Evolutionary conservation across 805 yeast species (phyloP).

Genomic region (Yamadazyma scolyti): DNA sequence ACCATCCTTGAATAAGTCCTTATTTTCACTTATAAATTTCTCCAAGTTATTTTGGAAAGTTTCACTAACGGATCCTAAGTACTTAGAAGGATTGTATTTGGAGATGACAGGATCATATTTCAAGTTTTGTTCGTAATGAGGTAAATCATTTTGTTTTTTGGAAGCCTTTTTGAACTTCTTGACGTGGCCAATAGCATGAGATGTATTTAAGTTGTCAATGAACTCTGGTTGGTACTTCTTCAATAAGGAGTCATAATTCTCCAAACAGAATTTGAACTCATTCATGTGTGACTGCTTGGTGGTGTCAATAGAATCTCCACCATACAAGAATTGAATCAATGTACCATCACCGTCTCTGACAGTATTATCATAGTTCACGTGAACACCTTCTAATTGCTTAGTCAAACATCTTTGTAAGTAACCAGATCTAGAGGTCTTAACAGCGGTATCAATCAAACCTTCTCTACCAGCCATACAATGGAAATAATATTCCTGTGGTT

Average conservation of each 20-base stretch:
- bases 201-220: conserved; percentile 64
- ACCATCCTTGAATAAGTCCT: conserved; percentile 47
- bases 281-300: conserved; percentile 92
- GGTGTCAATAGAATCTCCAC: conserved; percentile 95
- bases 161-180: conserved; percentile 76
- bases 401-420: conserved; percentile 97
- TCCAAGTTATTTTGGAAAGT: conserved; percentile 81
- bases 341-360: conserved; percentile 96
- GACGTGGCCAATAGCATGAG: conserved; percentile 70
- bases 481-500: conserved; percentile 98
- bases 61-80: conserved; percentile 91
- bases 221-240: conserved; percentile 79
- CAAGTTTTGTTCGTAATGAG: conserved; percentile 58
- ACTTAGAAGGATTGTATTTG: conserved; percentile 81
- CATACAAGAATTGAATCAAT: conserved; percentile 89
- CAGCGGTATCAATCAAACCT: conserved; percentile 99
- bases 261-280: conserved; percentile 89
- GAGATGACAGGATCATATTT: conserved; percentile 89
- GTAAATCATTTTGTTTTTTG: conserved; percentile 58
- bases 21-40: conserved; percentile 54
- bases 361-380: conserved; percentile 87
- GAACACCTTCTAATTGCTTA: conserved; percentile 96
- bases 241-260: conserved; percentile 82
- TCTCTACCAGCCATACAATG: conserved; percentile 99
- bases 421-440: conserved; percentile 97